Conservation (phyloP, 2,329 filamentous ascomycete species). For the Clonostachys rosea region DNA sequence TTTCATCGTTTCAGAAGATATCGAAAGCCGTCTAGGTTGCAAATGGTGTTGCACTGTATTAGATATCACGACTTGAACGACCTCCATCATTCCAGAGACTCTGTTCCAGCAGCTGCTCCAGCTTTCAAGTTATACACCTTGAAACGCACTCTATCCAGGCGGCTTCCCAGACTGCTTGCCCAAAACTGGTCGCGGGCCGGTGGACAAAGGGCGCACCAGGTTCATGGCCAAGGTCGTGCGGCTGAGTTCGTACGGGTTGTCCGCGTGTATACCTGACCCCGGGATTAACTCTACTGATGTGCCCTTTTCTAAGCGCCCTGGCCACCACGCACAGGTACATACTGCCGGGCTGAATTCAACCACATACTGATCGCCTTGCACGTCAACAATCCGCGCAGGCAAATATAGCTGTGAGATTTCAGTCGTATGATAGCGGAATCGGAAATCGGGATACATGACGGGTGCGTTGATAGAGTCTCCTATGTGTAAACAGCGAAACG, state of each 20-base stretch:
- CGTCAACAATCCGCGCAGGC: slow-evolving; percentile 4
- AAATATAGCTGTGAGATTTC: slow-evolving; percentile 2
- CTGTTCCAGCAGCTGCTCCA: too few species aligned
- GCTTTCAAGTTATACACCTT: too few species aligned
- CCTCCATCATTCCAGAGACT: too few species aligned
- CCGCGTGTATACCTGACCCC: slow-evolving; percentile 1
- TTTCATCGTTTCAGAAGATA: too few species aligned
- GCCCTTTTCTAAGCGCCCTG: slow-evolving; percentile 3
- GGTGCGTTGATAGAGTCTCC: too few species aligned
- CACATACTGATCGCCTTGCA: slow-evolving; percentile 5
- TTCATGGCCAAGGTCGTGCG: slow-evolving; percentile 4
- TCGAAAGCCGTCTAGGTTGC: too few species aligned
- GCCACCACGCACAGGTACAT: background rate
- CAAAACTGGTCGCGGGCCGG: slow-evolving; percentile 3
- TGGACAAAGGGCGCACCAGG: slow-evolving; percentile 4
- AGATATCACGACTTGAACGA: too few species aligned
- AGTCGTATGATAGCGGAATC: too few species aligned
- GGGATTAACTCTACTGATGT: slow-evolving; percentile 3
- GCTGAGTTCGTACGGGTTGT: slow-evolving; percentile 5
- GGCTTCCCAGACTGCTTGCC: slow-evolving; percentile 5
- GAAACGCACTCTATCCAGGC: background rate
- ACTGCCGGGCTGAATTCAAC: slow-evolving; percentile 5
- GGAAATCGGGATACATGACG: too few species aligned
- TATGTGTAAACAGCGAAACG: too few species aligned
- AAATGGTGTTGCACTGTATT: too few species aligned